Conservation (phyloP, 108 stramenopile genomes). For the Seminavis robusta region DNA sequence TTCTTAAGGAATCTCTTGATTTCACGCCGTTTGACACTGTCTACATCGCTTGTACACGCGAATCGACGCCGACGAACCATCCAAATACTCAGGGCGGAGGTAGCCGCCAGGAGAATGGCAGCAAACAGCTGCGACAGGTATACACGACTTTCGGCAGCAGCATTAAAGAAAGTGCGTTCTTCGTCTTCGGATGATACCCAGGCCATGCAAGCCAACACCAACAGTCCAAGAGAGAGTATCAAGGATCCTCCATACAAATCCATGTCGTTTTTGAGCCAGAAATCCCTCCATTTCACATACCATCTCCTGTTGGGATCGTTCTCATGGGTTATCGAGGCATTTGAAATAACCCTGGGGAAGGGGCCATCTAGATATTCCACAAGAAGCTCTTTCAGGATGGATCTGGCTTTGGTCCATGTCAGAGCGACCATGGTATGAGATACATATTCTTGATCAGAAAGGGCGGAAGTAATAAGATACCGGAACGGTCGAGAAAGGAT, state of each 20-base stretch:
- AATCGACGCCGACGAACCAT: conserved; percentile 23
- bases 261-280: conserved; percentile 24
- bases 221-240: conserved; percentile 22
- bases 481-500: no score
- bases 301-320: no score
- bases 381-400: no score
- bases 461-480: no score
- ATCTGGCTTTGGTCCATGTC: no score
- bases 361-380: no score
- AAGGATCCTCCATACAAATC: conserved; percentile 37
- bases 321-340: no score
- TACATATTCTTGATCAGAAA: no score
- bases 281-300: no score
- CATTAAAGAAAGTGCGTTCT: neutral
- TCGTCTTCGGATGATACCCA: neutral
- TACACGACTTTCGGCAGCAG: neutral
- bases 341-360: no score
- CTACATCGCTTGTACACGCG: conserved; percentile 24
- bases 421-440: no score
- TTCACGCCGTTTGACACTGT: conserved; percentile 35
- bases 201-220: conserved; percentile 21
- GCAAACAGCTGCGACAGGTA: conserved; percentile 34
- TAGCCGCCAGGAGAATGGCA: conserved; percentile 19
- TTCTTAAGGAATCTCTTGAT: conserved; percentile 32
- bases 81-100: conserved; percentile 25